Percentiles rank a stretch among this genome's conserved stretches.
Evolutionary conservation across 2,329 filamentous ascomycete species (phyloP).

Genomic region (Botryosphaeria dothidea): DNA sequence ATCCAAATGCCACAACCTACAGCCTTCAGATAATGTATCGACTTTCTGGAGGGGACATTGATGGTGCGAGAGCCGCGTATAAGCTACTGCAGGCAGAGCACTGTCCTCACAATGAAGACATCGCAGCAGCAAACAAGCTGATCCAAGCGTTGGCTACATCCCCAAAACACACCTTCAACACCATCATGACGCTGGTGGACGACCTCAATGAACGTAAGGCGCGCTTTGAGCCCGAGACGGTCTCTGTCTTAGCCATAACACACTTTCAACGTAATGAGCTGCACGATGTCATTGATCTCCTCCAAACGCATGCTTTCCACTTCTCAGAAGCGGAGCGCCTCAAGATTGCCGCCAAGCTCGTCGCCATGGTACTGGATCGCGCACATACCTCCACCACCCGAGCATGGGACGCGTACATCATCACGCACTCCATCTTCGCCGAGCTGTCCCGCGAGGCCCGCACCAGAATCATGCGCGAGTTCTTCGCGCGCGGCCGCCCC

Average conservation of each 20-base stretch:
- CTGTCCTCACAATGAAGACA: conserved; percentile 55
- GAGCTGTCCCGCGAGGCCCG: conserved; percentile 67
- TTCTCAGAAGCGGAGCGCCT: conserved; percentile 70
- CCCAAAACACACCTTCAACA: conserved; percentile 64
- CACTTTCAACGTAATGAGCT: conserved; percentile 76
- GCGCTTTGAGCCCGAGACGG: conserved; percentile 71
- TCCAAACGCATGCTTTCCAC: conserved; percentile 72
- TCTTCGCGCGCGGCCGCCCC: conserved; percentile 73
- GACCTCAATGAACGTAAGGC: conserved; percentile 70
- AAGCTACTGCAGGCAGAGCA: conserved; percentile 61
- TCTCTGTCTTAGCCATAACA: conserved; percentile 70
- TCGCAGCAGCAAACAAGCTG: conserved; percentile 68
- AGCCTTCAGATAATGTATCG: conserved; percentile 76
- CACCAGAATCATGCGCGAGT: conserved; percentile 74
- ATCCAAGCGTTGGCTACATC: conserved; percentile 67
- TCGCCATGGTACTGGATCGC: conserved; percentile 66
- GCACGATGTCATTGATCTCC: conserved; percentile 76
- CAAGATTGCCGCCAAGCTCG: conserved; percentile 65
- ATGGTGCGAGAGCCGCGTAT: conserved; percentile 68
- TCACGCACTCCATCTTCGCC: conserved; percentile 59
- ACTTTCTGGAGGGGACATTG: conserved; percentile 70
- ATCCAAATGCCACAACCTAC: conserved; percentile 68
- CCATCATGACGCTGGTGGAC: conserved; percentile 71
- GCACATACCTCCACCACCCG: conserved; percentile 64
- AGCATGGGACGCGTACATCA: conserved; percentile 61